Base-by-base conservation (phyloP, 2,329 filamentous ascomycete species). In the Paecilomyces niveus region DNA sequence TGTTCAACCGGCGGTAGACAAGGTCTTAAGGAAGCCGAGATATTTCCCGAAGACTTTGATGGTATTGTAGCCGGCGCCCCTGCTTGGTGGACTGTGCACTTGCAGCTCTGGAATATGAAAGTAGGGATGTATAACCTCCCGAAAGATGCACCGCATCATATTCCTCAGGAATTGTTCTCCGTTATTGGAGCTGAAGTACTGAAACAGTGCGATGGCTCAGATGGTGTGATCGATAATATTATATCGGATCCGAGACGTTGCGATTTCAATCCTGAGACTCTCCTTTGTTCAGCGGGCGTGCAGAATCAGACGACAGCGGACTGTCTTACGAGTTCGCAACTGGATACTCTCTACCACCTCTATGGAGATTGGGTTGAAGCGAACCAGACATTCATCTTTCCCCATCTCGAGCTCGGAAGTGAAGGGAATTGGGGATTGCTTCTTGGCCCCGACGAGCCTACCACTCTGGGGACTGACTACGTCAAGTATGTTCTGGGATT, bases 21-120 rank as follows among this genome's bases (percentile, higher is more conserved):
- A 45, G 63, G 62, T 8, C 50, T 62, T n/a, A 58, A 59, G 29
- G 56, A 78, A 5, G 78, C 81, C 0, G 77, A 85, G 60, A 64
- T 70, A 8, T 84, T 78, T 58, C 82, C 83, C 0, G 71, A 78
- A 0, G 82, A 84, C 60, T 85, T 85, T 57, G 81, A 85, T 61
- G 83, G 83, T 18, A 75, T 82, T 8, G 63, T 85, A 0, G 77
- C 82, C 11, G 75, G 76, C 8, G 80, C 74, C 1, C 74, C 76
- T 3, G 77, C 81, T 0, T 82, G 81, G 80, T 81, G 80, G 72
- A 80, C 75, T 60, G 73, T 69, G 31, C 79, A 81, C 61, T 63
- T 83, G 8, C 76, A 78, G 60, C 71, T 76, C 1, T 80, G 77
- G 68, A 77, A 75, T 18, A 72, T 55, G 33, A 49, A 55, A 49